A percentile compares a stretch with the other conserved stretches of the same genome.
phyloP scores from a whole-genome alignment of 1,284 basidiomycete species.

The Irpex lacteus region DNA sequence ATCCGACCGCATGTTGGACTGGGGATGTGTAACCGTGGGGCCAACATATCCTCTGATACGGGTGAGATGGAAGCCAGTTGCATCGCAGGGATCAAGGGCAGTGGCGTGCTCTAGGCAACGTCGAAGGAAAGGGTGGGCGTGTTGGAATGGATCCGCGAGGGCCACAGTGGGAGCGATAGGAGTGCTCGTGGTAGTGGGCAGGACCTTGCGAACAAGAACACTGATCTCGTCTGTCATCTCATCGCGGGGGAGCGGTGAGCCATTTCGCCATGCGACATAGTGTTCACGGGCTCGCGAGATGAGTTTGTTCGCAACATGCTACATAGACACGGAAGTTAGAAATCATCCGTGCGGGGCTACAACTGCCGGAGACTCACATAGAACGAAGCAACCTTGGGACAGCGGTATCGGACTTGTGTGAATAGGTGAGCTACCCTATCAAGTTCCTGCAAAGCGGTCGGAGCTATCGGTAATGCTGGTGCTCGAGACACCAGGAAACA shows the following conservation, averaged over 20 bases:
- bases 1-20: conserved; percentile 15
- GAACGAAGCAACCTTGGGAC: conserved; percentile 56
- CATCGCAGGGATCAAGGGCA: conserved; percentile 20
- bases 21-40: conserved; percentile 6
- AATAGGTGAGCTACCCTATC: conserved; percentile 61
- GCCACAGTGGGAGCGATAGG: conserved; percentile 12
- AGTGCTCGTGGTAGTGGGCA: conserved; percentile 1
- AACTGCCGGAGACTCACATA: conserved; percentile 40
- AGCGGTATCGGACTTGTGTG: conserved; percentile 50
- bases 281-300: conserved; percentile 19
- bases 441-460: conserved; percentile 58
- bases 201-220: conserved; percentile 22
- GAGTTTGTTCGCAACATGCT: conserved; percentile 25
- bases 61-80: conserved; percentile 18
- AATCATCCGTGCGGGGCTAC: neutral
- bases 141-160: conserved; percentile 21
- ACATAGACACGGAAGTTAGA: neutral
- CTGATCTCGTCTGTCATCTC: conserved; percentile 24
- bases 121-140: conserved; percentile 24
- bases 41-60: conserved; percentile 13
- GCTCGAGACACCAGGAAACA: conserved; percentile 65
- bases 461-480: conserved; percentile 55
- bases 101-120: conserved; percentile 25
- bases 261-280: conserved; percentile 25
- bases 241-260: conserved; percentile 17